These are phyloP conservation scores for Escallonia herrerae DNA, from an alignment of 129 eudicot species.

Conservation along the genomic window DNA sequence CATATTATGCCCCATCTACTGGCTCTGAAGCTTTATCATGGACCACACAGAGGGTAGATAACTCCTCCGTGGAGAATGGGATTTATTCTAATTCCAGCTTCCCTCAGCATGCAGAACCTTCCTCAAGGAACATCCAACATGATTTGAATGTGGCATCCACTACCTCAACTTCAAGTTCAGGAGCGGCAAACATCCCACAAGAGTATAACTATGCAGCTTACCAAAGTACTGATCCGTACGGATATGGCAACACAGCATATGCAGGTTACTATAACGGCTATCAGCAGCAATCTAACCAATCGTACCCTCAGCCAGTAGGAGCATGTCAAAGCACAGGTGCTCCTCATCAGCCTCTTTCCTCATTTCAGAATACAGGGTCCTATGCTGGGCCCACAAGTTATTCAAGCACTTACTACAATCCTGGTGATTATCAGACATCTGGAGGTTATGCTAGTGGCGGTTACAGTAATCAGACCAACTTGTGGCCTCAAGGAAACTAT, in stretches of 20 bases:
- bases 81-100: slow-evolving; percentile 29
- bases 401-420: slow-evolving; percentile 99
- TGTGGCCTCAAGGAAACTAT: slow-evolving; percentile 87
- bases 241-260: slow-evolving; percentile 62
- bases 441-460: slow-evolving; percentile 50
- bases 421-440: slow-evolving; percentile 99
- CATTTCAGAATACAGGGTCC: slow-evolving; percentile 99
- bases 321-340: slow-evolving; percentile 98
- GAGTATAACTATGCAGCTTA: slow-evolving; percentile 55
- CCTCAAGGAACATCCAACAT: slow-evolving; percentile 34
- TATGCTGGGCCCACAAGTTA: slow-evolving; percentile 94
- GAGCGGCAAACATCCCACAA: slow-evolving; percentile 38
- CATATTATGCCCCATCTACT: slow-evolving; percentile 41
- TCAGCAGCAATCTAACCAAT: slow-evolving; percentile 59
- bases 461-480: slow-evolving; percentile 59
- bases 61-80: slow-evolving; percentile 40
- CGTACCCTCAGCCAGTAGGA: slow-evolving; percentile 58
- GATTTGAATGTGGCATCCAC: slow-evolving; percentile 34
- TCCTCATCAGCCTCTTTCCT: slow-evolving; percentile 99
- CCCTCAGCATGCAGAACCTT: slow-evolving; percentile 47
- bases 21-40: slow-evolving; percentile 47
- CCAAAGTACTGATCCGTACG: slow-evolving; percentile 64
- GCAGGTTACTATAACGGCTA: slow-evolving; percentile 61
- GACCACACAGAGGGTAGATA: slow-evolving; percentile 29
- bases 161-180: slow-evolving; percentile 48